Evolutionary conservation across 768 basidiomycete species (phyloP), one percentile per base, ranked within the genome.

Genomic region (Boletus sp.): DNA sequence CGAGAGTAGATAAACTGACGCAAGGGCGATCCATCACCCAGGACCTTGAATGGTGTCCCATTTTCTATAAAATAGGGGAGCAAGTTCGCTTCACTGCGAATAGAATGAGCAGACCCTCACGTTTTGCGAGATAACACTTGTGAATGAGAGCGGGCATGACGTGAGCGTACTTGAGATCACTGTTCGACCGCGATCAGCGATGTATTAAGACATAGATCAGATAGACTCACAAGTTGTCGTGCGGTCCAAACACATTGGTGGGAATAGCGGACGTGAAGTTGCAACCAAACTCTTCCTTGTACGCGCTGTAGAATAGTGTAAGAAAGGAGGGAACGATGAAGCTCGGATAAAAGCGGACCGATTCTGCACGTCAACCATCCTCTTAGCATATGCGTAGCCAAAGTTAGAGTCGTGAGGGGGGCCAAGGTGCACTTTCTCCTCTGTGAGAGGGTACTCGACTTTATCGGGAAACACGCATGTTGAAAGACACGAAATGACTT

Each of bases 1-100:
- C 83, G 78, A n/a, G 95, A 97, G 75, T 93, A 98, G 72, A 97
- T 95, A 70, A 98, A 98, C 70, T 98, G 95, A n/a, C 95, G 83
- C 34, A 97, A 80, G 7, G 95, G 95, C 61, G 88, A 92, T 33
- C 95, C 95, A 0, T 91, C 88, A 11, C 95, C 95, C 47, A 85
- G 74, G n/a, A 96, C 90, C 48, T 85, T 77, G 73, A 98, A 95
- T 5, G 90, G 87, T 0, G 90, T 91, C 55, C 78, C 79, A 27
- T 69, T 72, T 90, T 91, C 75, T 92, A 85, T 84, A 2, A 23
- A 23, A 47, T 14, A 7, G 19, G 27, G n/a, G 9, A 17, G 35
- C 53, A 10, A 54, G 49, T 38, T 37, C 33, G 47, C 15, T 13
- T 47, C 42, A 25, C 25, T 29, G 29, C 7, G 25, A 32, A 39